phyloP scores from a whole-genome alignment of 1,139 yeast genomes.

The Pichia norvegensis region DNA sequence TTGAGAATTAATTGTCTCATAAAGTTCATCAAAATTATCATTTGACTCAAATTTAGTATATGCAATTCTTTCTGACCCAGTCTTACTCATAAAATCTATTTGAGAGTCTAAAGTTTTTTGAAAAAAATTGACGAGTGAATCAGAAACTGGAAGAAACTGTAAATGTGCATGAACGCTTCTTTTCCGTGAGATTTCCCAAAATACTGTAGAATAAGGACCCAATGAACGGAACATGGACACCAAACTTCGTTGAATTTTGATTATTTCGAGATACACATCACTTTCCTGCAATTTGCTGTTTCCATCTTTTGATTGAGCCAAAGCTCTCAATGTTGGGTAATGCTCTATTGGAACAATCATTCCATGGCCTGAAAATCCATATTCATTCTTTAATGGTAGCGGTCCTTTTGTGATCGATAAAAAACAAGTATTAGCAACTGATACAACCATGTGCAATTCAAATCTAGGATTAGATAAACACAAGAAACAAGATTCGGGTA shows the following conservation, averaged over 20 bases:
- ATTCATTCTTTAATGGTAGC: conserved; percentile 42
- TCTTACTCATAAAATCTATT: conserved; percentile 34
- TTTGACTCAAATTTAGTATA: conserved; percentile 32
- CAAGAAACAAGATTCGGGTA: conserved; percentile 65
- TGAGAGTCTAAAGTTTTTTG: conserved; percentile 39
- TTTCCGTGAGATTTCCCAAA: conserved; percentile 53
- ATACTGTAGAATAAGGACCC: conserved; percentile 38
- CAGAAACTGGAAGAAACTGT: conserved; percentile 54
- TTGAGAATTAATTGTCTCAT: conserved; percentile 30
- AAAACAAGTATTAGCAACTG: conserved; percentile 62
- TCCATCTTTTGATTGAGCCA: conserved; percentile 19
- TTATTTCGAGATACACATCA: conserved; percentile 35
- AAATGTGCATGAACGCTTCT: conserved; percentile 58
- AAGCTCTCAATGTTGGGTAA: conserved; percentile 38
- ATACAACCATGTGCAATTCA: conserved; percentile 72
- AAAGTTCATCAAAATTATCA: conserved; percentile 23
- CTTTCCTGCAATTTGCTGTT: conserved; percentile 27
- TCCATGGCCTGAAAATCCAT: conserved; percentile 70
- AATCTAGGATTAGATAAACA: conserved; percentile 76
- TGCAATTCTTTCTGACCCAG: conserved; percentile 36
- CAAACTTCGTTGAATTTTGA: conserved; percentile 38
- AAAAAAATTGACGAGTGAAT: conserved; percentile 32
- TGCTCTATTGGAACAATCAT: conserved; percentile 80
- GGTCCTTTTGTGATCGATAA: conserved; percentile 88
- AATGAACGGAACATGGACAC: conserved; percentile 36